Base-by-base conservation (phyloP, 345 rosid species). In the Clausena lansium region DNA sequence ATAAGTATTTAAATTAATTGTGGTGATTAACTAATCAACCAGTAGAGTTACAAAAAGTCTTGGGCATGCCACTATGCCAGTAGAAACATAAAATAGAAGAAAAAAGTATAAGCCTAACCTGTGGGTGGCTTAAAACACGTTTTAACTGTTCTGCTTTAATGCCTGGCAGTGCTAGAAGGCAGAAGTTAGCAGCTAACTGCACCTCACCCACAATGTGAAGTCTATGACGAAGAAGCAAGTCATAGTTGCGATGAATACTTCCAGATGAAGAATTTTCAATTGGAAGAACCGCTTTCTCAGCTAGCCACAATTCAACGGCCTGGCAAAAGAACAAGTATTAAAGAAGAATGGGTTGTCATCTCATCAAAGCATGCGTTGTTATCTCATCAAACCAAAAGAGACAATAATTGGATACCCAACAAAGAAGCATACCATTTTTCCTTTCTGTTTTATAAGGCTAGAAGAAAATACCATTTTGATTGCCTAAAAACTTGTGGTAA, bases 131-230 rank as follows among this genome's bases (percentile, higher is more conserved):
- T 64, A 89, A 60, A 59, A 89, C 93, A 60, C 89, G 86, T 76
- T 76, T 86, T 72, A 89, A 67, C 36, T 89, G 87, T 79, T 86
- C 89, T 33, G 59, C 39, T 81, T 82, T 84, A 66, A 86, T 71
- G 17, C 91, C 89, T 25, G 91, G 91, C 71, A 89, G 76, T 36
- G 88, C 91, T 39, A 89, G 80, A 35, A 88, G 89, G 70, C 93
- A 88, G 80, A 87, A 71, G 70, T 87, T 80, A 70, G 80, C 69
- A 36, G 79, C 54, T 82, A 89, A 70, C 85, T 86, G 87, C 71
- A 89, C 91, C 80, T 89, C 91, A 63, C 91, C 86, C 19, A 85
- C 86, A 41, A 89, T 89, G 82, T 89, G 91, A 68, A 89, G 91
- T 71, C 93, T 86, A 67, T 89, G 92, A 24, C 89, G 89, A 62